These are phyloP conservation scores for Dujonia santamariae DNA, from an alignment of 1,139 yeast species.

Conservation along the genomic window DNA sequence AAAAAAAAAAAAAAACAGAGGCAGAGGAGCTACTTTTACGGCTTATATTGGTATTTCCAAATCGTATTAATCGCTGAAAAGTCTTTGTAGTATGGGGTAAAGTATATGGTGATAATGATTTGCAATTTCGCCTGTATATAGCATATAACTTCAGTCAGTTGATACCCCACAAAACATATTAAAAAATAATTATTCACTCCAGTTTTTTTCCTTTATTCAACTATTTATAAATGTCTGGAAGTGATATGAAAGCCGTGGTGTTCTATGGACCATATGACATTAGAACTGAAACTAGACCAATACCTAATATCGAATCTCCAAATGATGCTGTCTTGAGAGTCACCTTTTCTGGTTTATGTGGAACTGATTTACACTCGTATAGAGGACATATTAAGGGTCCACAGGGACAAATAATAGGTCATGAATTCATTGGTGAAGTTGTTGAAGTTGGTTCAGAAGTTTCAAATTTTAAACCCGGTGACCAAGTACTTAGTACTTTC, in stretches of 20 bases:
- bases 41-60: too few relatives aligned
- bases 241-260: conserved; percentile 59
- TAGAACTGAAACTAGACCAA: conserved; percentile 38
- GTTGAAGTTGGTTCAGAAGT: conserved; percentile 36
- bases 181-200: too few relatives aligned
- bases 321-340: conserved; percentile 53
- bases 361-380: conserved; percentile 60
- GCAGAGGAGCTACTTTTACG: too few relatives aligned
- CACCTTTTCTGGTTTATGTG: conserved; percentile 55
- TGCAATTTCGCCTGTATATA: too few relatives aligned
- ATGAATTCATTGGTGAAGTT: conserved; percentile 47
- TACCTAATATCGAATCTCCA: conserved; percentile 38
- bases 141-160: too few relatives aligned
- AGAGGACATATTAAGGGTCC: conserved; percentile 51
- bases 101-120: too few relatives aligned
- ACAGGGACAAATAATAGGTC: conserved; percentile 46
- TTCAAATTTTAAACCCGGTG: conserved; percentile 35
- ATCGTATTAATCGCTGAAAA: too few relatives aligned
- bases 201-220: too few relatives aligned
- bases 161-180: too few relatives aligned
- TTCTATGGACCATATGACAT: conserved; percentile 50
- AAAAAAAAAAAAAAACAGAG: too few relatives aligned
- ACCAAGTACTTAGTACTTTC: conserved; percentile 48
- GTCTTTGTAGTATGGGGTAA: too few relatives aligned
- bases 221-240: too few relatives aligned